Conservation (phyloP, 495 filamentous ascomycete genomes). For the Aspergillus coremiiformis region DNA sequence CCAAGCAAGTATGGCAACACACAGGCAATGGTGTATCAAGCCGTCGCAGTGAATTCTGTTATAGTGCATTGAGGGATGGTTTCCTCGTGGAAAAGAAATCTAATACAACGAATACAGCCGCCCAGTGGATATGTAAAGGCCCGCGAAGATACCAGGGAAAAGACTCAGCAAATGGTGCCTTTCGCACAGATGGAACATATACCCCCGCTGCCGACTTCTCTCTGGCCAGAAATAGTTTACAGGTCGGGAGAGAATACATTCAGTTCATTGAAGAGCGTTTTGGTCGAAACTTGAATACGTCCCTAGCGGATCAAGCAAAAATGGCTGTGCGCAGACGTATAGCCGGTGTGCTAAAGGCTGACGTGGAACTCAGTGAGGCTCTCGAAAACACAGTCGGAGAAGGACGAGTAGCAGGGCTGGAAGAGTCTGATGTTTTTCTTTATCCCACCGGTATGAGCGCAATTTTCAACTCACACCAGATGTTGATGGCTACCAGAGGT, state of each 20-base stretch:
- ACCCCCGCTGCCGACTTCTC: neutral
- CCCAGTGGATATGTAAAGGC: slow-evolving; percentile 51
- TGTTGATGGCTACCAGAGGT: slow-evolving; percentile 50
- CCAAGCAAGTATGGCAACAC: slow-evolving; percentile 95
- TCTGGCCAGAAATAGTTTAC: slow-evolving; percentile 11
- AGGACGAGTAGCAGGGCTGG: slow-evolving; percentile 59
- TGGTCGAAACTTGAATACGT: slow-evolving; percentile 78
- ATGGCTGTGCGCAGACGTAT: slow-evolving; percentile 80
- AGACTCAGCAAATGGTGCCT: slow-evolving; percentile 32
- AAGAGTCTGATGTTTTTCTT: slow-evolving; percentile 83
- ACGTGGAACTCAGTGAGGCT: slow-evolving; percentile 63
- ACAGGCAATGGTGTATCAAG: slow-evolving; percentile 92
- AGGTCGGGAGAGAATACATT: slow-evolving; percentile 58
- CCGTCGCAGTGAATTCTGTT: slow-evolving; percentile 83
- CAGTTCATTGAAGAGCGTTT: slow-evolving; percentile 93
- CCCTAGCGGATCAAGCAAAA: slow-evolving; percentile 72
- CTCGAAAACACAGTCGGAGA: slow-evolving; percentile 38
- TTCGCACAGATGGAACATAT: slow-evolving; percentile 12
- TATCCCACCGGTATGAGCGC: slow-evolving; percentile 90
- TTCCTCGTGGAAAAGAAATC: slow-evolving; percentile 48
- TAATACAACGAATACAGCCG: slow-evolving; percentile 18
- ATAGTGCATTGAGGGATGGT: slow-evolving; percentile 62
- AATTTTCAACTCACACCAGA: slow-evolving; percentile 81
- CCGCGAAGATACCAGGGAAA: slow-evolving; percentile 64
- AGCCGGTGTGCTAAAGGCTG: slow-evolving; percentile 71